Evolutionary conservation across 345 rosid species (phyloP).

Genomic region (Noccaea bulbosa): DNA sequence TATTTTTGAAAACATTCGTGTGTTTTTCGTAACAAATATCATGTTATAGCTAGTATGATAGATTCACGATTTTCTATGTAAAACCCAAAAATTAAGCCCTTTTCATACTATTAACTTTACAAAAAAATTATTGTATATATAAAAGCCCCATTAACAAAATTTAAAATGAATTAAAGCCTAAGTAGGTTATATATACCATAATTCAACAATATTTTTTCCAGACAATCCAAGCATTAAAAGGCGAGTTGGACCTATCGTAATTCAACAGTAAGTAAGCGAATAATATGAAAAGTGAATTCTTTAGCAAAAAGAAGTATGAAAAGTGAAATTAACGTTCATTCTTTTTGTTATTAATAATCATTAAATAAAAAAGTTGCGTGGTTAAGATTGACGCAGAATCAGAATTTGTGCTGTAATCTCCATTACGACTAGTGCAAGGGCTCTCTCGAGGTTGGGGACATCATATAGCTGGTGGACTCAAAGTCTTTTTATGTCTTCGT

Average conservation of each 20-base stretch:
- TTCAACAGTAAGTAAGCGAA: neutral
- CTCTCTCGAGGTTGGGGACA: conserved; percentile 40
- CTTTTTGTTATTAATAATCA: conserved; percentile 26
- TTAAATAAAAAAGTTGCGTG: conserved; percentile 12
- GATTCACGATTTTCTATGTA: neutral
- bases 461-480: conserved; percentile 29
- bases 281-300: neutral
- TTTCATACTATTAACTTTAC: neutral
- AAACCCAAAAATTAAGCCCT: neutral
- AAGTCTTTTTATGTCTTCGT: conserved; percentile 30
- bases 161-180: neutral
- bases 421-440: conserved; percentile 36
- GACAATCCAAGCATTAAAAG: neutral
- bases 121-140: too few species aligned
- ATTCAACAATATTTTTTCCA: neutral
- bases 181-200: too few species aligned
- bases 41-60: too few species aligned
- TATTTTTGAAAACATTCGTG: neutral
- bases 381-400: conserved; percentile 33
- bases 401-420: conserved; percentile 35
- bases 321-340: neutral
- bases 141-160: neutral
- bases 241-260: neutral
- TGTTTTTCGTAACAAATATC: neutral
- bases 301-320: neutral